Evolutionary conservation across 148 eudicot species (phyloP).

Genomic region (Beta vulgaris): DNA sequence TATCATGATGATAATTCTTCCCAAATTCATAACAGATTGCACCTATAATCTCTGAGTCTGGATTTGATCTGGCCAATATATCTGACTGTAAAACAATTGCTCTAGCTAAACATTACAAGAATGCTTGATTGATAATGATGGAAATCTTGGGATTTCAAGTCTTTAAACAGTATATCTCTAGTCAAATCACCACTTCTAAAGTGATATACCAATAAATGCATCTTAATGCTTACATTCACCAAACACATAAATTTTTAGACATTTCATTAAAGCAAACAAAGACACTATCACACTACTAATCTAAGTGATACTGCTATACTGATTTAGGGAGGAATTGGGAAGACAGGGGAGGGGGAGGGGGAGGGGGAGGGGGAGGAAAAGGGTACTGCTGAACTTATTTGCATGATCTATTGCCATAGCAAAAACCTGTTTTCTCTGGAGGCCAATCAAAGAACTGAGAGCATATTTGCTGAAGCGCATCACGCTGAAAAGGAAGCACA

Average conservation of each 20-base stretch:
- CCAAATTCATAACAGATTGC: background rate
- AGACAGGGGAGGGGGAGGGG: too few species aligned
- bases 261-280: background rate
- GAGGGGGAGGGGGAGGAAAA: too few species aligned
- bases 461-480: constrained; percentile 68
- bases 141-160: background rate
- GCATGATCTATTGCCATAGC: background rate
- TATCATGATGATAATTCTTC: background rate
- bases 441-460: constrained; percentile 73
- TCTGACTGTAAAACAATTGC: background rate
- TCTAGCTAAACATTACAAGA: background rate
- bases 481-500: constrained; percentile 48
- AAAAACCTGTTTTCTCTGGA: constrained; percentile 85
- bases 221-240: background rate
- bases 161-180: background rate
- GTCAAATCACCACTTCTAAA: background rate
- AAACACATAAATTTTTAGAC: background rate
- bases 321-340: too few species aligned
- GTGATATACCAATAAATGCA: background rate
- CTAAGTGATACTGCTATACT: too few species aligned
- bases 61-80: background rate
- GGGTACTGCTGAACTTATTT: constrained; percentile 3
- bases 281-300: too few species aligned
- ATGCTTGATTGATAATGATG: background rate
- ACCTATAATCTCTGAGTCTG: background rate